Conservation (phyloP, 192 early-diverging fungal genomes). For the Globomyces pollinis-pini region DNA sequence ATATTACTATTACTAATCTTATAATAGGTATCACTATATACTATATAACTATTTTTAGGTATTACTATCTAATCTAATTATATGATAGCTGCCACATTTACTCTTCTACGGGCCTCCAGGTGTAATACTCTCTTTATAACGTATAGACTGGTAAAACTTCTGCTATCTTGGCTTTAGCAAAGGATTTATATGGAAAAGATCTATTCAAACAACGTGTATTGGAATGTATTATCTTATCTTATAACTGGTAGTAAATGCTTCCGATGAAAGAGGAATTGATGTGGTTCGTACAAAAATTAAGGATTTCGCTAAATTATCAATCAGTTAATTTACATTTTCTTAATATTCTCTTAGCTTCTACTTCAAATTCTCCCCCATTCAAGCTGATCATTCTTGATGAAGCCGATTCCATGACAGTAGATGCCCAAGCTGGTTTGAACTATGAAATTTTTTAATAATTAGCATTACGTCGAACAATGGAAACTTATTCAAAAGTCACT, state of each 20-base stretch:
- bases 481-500: constrained; percentile 85
- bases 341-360: constrained; percentile 10
- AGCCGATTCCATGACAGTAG: constrained; percentile 92
- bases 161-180: constrained; percentile 81
- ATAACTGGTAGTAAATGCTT: constrained; percentile 96
- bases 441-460: too few species aligned
- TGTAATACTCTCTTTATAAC: too few species aligned
- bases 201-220: constrained; percentile 70
- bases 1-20: constrained; percentile 10
- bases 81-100: constrained; percentile 90
- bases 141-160: constrained; percentile 98
- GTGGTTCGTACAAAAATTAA: constrained; percentile 90
- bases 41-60: too few species aligned
- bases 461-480: constrained; percentile 89
- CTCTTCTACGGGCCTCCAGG: constrained; percentile 98
- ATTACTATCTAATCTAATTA: neutral
- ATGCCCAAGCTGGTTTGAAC: constrained; percentile 93
- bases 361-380: constrained; percentile 64
- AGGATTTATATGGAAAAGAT: constrained; percentile 79
- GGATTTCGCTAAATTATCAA: constrained; percentile 75
- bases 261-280: constrained; percentile 94
- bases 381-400: constrained; percentile 97
- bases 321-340: constrained; percentile 23
- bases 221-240: too few species aligned
- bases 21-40: too few species aligned